Evolutionary conservation across 306 rosid genomes (phyloP).

Genomic region (Lathyrus oleraceus): DNA sequence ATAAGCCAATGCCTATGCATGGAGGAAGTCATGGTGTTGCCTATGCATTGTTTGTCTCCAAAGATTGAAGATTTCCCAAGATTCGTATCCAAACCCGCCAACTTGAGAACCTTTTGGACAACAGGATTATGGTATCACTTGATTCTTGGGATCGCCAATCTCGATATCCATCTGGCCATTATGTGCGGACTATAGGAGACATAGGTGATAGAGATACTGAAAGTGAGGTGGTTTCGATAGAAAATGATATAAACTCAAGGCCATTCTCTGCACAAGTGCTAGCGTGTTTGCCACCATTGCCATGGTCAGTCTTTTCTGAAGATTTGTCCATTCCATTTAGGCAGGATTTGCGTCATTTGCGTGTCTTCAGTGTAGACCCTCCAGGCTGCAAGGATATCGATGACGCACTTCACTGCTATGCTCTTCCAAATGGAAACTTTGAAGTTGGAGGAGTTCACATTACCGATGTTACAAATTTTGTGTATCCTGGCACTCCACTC

Average conservation of each 20-base stretch:
- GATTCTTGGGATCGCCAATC: conserved; percentile 96
- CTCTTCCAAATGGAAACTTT: conserved; percentile 95
- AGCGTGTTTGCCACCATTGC: conserved; percentile 94
- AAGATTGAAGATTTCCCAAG: conserved; percentile 93
- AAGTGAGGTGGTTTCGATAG: conserved; percentile 97
- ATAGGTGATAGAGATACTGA: conserved; percentile 95
- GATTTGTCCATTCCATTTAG: conserved; percentile 77
- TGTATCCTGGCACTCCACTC: conserved; percentile 77
- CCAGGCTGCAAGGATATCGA: conserved; percentile 99
- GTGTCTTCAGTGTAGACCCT: conserved; percentile 95
- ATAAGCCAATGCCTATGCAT: conserved; percentile 95
- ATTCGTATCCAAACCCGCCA: conserved; percentile 95
- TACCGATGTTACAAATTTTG: conserved; percentile 97
- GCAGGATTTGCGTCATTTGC: conserved; percentile 74
- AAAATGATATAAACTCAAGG: conserved; percentile 87
- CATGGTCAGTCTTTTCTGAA: conserved; percentile 83
- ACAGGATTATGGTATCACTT: conserved; percentile 85
- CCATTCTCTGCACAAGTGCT: conserved; percentile 94
- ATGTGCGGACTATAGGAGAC: conserved; percentile 84
- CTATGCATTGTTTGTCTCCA: conserved; percentile 88
- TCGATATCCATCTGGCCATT: conserved; percentile 97
- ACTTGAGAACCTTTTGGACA: conserved; percentile 87
- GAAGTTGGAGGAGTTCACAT: conserved; percentile 99
- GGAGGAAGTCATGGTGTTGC: conserved; percentile 89
- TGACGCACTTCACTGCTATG: conserved; percentile 88